Percentiles rank a stretch among this genome's conserved stretches.
These are phyloP conservation scores for Neurospora sp. DNA, from an alignment of 495 filamentous ascomycete genomes.

Conservation along the genomic window DNA sequence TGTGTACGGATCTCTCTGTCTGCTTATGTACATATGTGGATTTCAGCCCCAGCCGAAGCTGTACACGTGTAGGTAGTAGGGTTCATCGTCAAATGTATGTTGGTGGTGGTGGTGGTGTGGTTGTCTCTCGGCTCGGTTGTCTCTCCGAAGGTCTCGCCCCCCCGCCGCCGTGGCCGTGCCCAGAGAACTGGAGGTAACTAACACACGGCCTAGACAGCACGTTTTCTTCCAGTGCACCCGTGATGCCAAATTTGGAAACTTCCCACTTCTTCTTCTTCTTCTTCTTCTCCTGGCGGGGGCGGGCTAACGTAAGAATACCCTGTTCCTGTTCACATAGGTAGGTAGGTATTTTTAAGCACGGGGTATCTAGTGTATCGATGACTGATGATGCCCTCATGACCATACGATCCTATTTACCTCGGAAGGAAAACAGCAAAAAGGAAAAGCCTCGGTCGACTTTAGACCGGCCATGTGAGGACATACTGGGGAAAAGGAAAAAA, in stretches of 20 bases:
- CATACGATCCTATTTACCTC: neutral
- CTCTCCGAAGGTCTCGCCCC: neutral
- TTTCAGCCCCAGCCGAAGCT: neutral
- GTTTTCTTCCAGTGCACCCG: neutral
- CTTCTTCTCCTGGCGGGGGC: neutral
- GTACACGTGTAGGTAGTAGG: neutral
- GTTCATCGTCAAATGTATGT: neutral
- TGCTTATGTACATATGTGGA: neutral
- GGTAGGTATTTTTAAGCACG: neutral
- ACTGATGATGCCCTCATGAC: neutral
- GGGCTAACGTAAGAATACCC: neutral
- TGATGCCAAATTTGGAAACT: constrained; percentile 2
- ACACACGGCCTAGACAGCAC: neutral
- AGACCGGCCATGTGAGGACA: neutral
- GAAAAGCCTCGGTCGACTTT: neutral
- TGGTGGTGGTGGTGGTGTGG: neutral
- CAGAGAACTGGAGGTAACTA: neutral
- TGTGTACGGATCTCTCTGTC: neutral
- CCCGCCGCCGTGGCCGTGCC: neutral
- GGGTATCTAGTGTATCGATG: neutral
- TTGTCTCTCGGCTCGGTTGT: neutral
- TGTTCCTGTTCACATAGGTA: neutral
- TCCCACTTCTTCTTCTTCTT: neutral
- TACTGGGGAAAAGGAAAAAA: neutral
- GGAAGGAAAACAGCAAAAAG: neutral